phyloP scores from a whole-genome alignment of 140 eudicot species.

The Anethum foeniculum region DNA sequence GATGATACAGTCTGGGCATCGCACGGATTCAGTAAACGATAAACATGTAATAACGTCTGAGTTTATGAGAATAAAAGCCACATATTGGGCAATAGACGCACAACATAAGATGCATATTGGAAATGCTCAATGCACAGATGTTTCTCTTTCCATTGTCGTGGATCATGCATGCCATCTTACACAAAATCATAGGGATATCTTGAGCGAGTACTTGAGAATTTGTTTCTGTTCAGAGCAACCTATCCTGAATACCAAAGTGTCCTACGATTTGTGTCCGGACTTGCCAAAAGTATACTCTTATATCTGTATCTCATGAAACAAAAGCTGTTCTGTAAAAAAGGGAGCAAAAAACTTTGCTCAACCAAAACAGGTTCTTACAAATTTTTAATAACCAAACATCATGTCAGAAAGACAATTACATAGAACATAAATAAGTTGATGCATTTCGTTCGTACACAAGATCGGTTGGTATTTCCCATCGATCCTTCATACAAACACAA shows the following conservation, averaged over 20 bases:
- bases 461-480: neutral
- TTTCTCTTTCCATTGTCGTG: neutral
- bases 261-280: neutral
- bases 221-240: neutral
- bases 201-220: neutral
- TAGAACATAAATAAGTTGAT: neutral
- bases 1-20: neutral
- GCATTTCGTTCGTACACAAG: neutral
- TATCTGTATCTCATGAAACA: neutral
- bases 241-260: neutral
- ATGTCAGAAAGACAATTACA: neutral
- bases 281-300: neutral
- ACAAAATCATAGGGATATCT: neutral
- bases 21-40: neutral
- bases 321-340: neutral
- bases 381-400: neutral
- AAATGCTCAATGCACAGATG: neutral
- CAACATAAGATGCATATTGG: neutral
- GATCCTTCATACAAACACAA: neutral
- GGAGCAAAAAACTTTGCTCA: neutral
- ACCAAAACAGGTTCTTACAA: neutral
- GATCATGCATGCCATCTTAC: neutral
- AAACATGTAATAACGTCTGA: neutral
- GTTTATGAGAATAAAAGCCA: neutral
- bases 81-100: too few species aligned